Conservation (phyloP, 2,329 filamentous ascomycete species). For the Cladosporium colombiae region DNA sequence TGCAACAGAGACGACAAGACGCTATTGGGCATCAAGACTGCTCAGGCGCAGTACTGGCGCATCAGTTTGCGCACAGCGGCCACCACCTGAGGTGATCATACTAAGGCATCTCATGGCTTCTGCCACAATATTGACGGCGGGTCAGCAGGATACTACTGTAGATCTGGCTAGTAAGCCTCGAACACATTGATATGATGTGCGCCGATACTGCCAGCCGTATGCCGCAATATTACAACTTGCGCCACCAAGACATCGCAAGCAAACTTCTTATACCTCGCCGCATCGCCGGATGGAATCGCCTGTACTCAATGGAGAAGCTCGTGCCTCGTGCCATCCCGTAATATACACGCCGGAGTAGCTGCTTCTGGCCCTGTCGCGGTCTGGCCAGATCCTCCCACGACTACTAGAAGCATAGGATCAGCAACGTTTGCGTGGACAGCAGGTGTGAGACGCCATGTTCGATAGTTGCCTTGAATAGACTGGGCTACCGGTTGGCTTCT, state of each 20-base stretch:
- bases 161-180: not conserved
- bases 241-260: not conserved
- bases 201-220: not conserved
- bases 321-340: not conserved
- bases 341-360: not conserved
- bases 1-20: not conserved
- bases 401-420: not conserved
- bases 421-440: not conserved
- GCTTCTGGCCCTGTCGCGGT: not conserved
- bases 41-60: not conserved
- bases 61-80: not conserved
- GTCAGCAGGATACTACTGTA: not conserved
- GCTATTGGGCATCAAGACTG: not conserved
- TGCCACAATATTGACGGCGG: not conserved
- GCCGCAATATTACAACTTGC: not conserved
- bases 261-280: not conserved
- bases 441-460: not conserved
- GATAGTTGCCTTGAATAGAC: not conserved
- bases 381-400: not conserved
- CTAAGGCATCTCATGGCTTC: not conserved
- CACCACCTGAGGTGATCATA: not conserved
- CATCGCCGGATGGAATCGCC: not conserved
- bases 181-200: not conserved
- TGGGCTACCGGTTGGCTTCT: not conserved
- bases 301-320: not conserved